A percentile compares a stretch with the other conserved stretches of the same genome.
Conservation (phyloP, 352 stramenopile species). For the Phytophthora sp. region DNA sequence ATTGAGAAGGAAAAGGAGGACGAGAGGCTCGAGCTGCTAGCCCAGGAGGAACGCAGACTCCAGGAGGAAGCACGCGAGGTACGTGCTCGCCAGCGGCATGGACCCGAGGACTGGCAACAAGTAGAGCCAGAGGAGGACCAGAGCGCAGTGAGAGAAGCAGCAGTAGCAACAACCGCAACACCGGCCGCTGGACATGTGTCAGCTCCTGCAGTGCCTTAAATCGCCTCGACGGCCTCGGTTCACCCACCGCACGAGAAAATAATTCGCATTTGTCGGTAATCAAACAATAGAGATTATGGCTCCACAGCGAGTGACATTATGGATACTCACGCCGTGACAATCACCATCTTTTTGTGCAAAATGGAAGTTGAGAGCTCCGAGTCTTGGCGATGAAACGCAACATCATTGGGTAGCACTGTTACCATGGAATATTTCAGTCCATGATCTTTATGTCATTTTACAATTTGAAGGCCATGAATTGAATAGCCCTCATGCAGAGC, state of each 20-base stretch:
- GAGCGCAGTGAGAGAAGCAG: slow-evolving; percentile 9
- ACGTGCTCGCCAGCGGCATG: slow-evolving; percentile 56
- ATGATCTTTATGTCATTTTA: slow-evolving; percentile 13
- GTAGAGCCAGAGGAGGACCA: slow-evolving; percentile 28
- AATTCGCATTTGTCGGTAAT: slow-evolving; percentile 21
- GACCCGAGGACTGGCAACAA: slow-evolving; percentile 32
- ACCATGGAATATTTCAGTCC: slow-evolving; percentile 22
- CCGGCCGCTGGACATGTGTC: neutral
- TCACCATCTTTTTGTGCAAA: slow-evolving; percentile 3
- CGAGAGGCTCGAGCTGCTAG: slow-evolving; percentile 45
- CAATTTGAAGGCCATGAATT: slow-evolving; percentile 1
- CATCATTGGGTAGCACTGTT: slow-evolving; percentile 2
- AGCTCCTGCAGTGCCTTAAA: slow-evolving; percentile 4
- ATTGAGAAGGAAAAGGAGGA: slow-evolving; percentile 69
- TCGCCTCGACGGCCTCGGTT: neutral
- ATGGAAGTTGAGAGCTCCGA: slow-evolving; percentile 3
- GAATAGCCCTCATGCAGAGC: too few relatives aligned
- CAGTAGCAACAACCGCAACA: neutral
- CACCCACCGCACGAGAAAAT: slow-evolving; percentile 4
- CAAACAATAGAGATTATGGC: slow-evolving; percentile 27
- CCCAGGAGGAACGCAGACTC: slow-evolving; percentile 48
- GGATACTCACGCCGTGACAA: neutral
- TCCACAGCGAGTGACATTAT: slow-evolving; percentile 7
- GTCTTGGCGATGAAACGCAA: slow-evolving; percentile 31
- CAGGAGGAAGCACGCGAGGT: slow-evolving; percentile 61